Percentiles rank a stretch among this genome's conserved stretches.
Evolutionary conservation across 2,329 filamentous ascomycete genomes (phyloP).

Genomic region (Septoria petroselini): DNA sequence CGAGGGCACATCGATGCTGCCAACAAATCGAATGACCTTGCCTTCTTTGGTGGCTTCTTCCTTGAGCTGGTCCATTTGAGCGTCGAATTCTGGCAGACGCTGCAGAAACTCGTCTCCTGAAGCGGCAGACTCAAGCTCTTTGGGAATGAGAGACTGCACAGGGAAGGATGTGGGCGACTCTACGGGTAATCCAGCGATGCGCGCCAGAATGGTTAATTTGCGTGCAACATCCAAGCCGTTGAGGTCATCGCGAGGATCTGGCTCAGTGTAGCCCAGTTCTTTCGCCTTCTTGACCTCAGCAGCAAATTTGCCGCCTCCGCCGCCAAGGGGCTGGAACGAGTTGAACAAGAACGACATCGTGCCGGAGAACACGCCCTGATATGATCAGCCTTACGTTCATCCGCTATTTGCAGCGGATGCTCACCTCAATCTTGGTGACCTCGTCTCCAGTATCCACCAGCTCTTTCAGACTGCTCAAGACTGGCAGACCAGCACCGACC

Average conservation of each 20-base stretch:
- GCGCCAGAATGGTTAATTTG: slow-evolving; percentile 91
- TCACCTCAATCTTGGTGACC: slow-evolving; percentile 76
- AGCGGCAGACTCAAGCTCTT: slow-evolving; percentile 71
- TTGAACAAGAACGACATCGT: slow-evolving; percentile 99
- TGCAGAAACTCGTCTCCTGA: slow-evolving; percentile 84
- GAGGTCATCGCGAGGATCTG: slow-evolving; percentile 79
- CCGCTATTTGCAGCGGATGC: neutral
- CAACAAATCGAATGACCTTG: slow-evolving; percentile 92
- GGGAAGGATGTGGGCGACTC: slow-evolving; percentile 85
- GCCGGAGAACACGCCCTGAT: slow-evolving; percentile 80
- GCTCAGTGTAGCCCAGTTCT: slow-evolving; percentile 86
- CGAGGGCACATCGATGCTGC: slow-evolving; percentile 80
- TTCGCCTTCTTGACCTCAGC: slow-evolving; percentile 90
- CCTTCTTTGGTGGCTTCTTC: slow-evolving; percentile 77
- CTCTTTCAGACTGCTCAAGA: slow-evolving; percentile 90
- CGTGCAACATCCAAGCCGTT: slow-evolving; percentile 90
- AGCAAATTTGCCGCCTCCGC: slow-evolving; percentile 77
- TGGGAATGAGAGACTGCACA: slow-evolving; percentile 88
- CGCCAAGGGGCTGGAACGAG: slow-evolving; percentile 80
- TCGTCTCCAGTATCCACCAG: slow-evolving; percentile 91
- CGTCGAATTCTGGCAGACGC: slow-evolving; percentile 76
- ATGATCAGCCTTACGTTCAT: neutral
- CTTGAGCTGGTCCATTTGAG: slow-evolving; percentile 86
- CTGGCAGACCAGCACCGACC: slow-evolving; percentile 86
- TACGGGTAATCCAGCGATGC: slow-evolving; percentile 76